These are phyloP conservation scores for Tilletia horrida DNA, from an alignment of 1,284 basidiomycete species.

Conservation along the genomic window DNA sequence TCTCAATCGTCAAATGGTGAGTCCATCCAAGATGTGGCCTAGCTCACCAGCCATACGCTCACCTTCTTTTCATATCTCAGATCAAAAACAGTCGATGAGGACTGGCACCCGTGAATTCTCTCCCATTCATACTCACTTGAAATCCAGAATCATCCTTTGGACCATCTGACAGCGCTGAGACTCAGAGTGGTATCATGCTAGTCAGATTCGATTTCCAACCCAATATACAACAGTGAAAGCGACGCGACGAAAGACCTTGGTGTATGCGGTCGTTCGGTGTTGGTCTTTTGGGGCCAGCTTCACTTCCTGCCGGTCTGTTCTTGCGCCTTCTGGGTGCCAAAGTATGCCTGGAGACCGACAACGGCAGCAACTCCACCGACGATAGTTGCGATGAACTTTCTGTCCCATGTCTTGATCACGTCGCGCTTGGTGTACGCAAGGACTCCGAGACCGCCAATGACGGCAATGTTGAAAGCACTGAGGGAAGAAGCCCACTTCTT, in stretches of 20 bases:
- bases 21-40: neutral
- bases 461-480: slow-evolving; percentile 45
- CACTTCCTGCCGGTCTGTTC: slow-evolving; percentile 34
- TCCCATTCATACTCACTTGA: no score
- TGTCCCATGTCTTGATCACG: slow-evolving; percentile 42
- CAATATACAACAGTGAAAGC: no score
- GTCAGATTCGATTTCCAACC: no score
- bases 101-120: neutral
- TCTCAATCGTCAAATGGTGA: slow-evolving; percentile 15
- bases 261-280: neutral
- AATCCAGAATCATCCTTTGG: no score
- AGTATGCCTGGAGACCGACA: slow-evolving; percentile 38
- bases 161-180: no score
- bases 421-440: slow-evolving; percentile 50
- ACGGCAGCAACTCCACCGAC: slow-evolving; percentile 43
- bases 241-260: neutral
- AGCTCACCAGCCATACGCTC: neutral
- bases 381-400: slow-evolving; percentile 39
- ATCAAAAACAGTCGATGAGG: slow-evolving; percentile 7
- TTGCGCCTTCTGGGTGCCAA: slow-evolving; percentile 37
- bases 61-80: neutral
- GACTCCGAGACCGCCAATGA: slow-evolving; percentile 48
- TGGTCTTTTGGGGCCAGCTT: neutral
- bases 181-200: no score
- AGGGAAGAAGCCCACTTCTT: slow-evolving; percentile 50